Conservation (phyloP, 352 stramenopile genomes). For the Pythium oligandrum region DNA sequence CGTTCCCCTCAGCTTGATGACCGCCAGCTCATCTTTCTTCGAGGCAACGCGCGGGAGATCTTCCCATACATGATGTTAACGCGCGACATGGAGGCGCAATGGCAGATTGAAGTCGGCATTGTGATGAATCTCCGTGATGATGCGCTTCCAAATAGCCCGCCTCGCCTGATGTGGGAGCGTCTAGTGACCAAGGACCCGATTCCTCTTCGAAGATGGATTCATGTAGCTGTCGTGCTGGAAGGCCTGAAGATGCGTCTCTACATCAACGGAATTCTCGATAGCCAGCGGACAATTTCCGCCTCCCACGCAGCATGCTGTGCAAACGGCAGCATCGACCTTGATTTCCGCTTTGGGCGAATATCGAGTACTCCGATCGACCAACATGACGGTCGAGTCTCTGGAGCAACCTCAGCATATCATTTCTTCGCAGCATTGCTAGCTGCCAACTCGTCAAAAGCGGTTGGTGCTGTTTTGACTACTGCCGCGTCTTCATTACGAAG, state of each 20-base stretch:
- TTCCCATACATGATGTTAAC: slow-evolving; percentile 53
- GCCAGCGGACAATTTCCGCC: slow-evolving; percentile 55
- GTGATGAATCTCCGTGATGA: slow-evolving; percentile 8
- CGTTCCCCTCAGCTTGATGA: slow-evolving; percentile 12
- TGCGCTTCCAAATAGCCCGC: background rate
- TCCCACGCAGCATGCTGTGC: slow-evolving; percentile 25
- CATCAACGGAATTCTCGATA: slow-evolving; percentile 86
- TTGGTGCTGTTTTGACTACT: too few relatives aligned
- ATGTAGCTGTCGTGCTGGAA: slow-evolving; percentile 86
- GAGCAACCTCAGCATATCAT: too few relatives aligned
- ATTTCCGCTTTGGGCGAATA: slow-evolving; percentile 47
- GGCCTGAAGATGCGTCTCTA: slow-evolving; percentile 85
- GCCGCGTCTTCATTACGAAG: slow-evolving; percentile 7
- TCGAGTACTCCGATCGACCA: too few relatives aligned
- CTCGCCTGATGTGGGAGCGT: slow-evolving; percentile 38
- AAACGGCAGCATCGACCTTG: slow-evolving; percentile 30
- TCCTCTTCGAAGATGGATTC: slow-evolving; percentile 63
- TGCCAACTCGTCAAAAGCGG: background rate
- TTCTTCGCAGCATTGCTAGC: background rate
- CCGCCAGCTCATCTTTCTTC: slow-evolving; percentile 64
- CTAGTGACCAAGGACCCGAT: slow-evolving; percentile 74
- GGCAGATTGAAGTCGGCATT: slow-evolving; percentile 57
- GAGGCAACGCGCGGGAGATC: slow-evolving; percentile 57
- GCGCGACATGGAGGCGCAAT: slow-evolving; percentile 36
- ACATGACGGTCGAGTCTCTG: too few relatives aligned